Base-by-base conservation (phyloP, 805 yeast species). In the Barnettozyma botsteinii region DNA sequence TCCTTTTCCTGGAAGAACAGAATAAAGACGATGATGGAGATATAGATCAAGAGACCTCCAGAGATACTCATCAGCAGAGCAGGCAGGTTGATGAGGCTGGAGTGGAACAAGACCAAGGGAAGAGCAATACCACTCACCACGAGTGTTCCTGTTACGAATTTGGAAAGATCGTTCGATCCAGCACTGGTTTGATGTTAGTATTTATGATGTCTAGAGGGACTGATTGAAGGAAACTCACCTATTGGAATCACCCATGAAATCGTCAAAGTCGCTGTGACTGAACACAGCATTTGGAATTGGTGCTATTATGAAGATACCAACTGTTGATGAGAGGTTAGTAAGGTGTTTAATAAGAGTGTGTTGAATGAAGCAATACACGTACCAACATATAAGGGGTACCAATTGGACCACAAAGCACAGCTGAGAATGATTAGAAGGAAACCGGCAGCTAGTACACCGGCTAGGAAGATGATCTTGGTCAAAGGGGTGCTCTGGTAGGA, bases 1-100 rank as follows among this genome's bases (percentile, higher is more conserved):
- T 67, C 70, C 7, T 52, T 57, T 13, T 64, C 67, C 26, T 75
- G 60, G 69, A 91, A 91, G 55, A 85, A 86, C 57, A 80, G 69
- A 5, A 85, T 79, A 58, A 91, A 91, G 7, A 85, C 76, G 36
- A 85, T 82, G 24, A 91, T 87, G 7, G 96, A 82, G 6, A 80
- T 74, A 62, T 84, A 89, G 33, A 91, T 85, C 45, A 89, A 70
- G 15, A 72, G 47, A n/a, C 98, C 98, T 13, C 98, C 98, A 11
- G 70, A 41, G 24, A 85, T 73, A 34, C 95, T 83, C 79, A 91
- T 79, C 15, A 75, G 50, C 62, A 79, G 75, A 17, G 96, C 95
- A 6, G 77, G 65, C 14, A 70, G 59, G n/a, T 80, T 75, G 45
- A 91, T 76, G 33, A 87, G 67, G 45, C 73, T 75, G 35, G 85